phyloP scores from a whole-genome alignment of 352 stramenopile species.

The Phytophthora capsici region DNA sequence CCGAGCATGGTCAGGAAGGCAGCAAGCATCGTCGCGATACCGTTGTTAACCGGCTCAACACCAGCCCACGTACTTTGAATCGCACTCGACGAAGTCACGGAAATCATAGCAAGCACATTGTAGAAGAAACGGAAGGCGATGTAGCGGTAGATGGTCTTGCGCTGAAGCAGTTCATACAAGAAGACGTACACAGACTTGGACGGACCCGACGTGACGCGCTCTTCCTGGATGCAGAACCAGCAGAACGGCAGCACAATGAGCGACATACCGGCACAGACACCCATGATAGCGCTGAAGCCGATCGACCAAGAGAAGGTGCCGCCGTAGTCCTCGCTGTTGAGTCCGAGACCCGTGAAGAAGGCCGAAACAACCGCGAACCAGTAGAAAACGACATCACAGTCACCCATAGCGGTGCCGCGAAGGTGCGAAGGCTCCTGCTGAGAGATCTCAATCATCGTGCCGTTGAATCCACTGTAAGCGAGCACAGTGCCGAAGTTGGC shows the following conservation, averaged over 20 bases:
- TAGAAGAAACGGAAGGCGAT: slow-evolving; percentile 66
- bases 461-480: slow-evolving; percentile 74
- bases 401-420: slow-evolving; percentile 49
- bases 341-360: slow-evolving; percentile 54
- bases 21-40: slow-evolving; percentile 57
- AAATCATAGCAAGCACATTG: slow-evolving; percentile 56
- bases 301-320: slow-evolving; percentile 62
- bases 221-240: slow-evolving; percentile 60
- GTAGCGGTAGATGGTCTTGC: slow-evolving; percentile 54
- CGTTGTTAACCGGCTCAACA: slow-evolving; percentile 69
- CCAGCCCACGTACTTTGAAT: slow-evolving; percentile 66
- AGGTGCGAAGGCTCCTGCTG: slow-evolving; percentile 52
- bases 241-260: slow-evolving; percentile 46
- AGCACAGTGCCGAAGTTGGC: slow-evolving; percentile 82
- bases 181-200: slow-evolving; percentile 46
- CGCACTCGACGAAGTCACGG: slow-evolving; percentile 52
- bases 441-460: slow-evolving; percentile 63
- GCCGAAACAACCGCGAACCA: slow-evolving; percentile 45
- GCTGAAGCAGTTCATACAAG: slow-evolving; percentile 54
- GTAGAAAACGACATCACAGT: slow-evolving; percentile 45
- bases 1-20: slow-evolving; percentile 51
- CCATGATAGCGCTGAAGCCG: slow-evolving; percentile 67
- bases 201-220: slow-evolving; percentile 29
- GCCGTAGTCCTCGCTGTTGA: slow-evolving; percentile 62
- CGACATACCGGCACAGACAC: slow-evolving; percentile 40